Conservation (phyloP, 805 yeast species). For the Zygosaccharomyces siamensis region DNA sequence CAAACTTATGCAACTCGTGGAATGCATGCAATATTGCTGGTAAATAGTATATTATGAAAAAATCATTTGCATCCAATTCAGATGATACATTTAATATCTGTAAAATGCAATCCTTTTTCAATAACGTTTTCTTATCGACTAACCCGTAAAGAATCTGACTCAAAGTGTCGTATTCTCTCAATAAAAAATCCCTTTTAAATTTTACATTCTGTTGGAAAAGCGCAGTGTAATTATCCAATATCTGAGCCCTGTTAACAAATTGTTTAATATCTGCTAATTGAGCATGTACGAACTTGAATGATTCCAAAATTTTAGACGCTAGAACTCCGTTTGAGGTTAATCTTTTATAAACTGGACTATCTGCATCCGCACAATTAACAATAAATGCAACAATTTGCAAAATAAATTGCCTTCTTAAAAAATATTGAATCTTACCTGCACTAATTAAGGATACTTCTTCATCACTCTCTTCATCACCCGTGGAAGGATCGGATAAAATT, state of each 20-base stretch:
- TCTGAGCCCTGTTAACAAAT: slow-evolving; percentile 45
- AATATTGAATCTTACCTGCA: slow-evolving; percentile 63
- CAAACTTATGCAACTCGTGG: slow-evolving; percentile 35
- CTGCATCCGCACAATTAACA: slow-evolving; percentile 23
- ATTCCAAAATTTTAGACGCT: slow-evolving; percentile 43
- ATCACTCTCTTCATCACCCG: slow-evolving; percentile 11
- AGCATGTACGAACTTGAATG: slow-evolving; percentile 56
- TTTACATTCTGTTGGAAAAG: slow-evolving; percentile 46
- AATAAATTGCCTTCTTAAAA: slow-evolving; percentile 66
- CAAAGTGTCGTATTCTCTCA: slow-evolving; percentile 63
- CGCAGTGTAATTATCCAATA: slow-evolving; percentile 47
- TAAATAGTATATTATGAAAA: slow-evolving; percentile 56
- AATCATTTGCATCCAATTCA: slow-evolving; percentile 53
- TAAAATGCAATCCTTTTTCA: slow-evolving; percentile 35
- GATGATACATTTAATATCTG: slow-evolving; percentile 44
- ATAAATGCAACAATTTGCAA: slow-evolving; percentile 55
- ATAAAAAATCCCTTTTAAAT: slow-evolving; percentile 58
- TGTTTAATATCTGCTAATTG: slow-evolving; percentile 53
- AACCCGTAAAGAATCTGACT: slow-evolving; percentile 60
- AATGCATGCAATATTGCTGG: slow-evolving; percentile 53
- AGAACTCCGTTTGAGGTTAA: slow-evolving; percentile 24
- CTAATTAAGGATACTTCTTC: slow-evolving; percentile 41
- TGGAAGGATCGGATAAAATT: slow-evolving; percentile 39
- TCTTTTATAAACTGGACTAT: slow-evolving; percentile 15
- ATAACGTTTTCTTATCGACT: slow-evolving; percentile 36